Evolutionary conservation across 768 basidiomycete genomes (phyloP), one percentile per base, ranked within the genome.

Genomic region (Paxillus ammoniavirescens): DNA sequence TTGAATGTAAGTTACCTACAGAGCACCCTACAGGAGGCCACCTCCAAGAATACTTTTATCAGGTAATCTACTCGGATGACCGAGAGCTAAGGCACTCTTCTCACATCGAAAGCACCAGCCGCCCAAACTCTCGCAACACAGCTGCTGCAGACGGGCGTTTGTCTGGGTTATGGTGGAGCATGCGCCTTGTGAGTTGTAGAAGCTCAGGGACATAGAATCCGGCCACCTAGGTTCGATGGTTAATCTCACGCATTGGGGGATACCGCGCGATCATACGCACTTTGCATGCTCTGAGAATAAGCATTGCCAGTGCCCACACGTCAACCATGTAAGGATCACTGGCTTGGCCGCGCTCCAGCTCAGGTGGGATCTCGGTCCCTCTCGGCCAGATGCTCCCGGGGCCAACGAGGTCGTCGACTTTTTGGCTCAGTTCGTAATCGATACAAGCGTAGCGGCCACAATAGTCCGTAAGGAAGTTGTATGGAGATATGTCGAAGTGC

Each of bases 401-500:
- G 47, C 63, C 60, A 18, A 66, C 52, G 4, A 63, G 42, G 37
- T 66, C 68, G 45, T 79, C 73, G 63, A 82, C 83, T 43, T 75
- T 76, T 17, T 77, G 80, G 62, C 86, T 87, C 13, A 80, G 65
- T 65, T 90, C 87, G 58, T 81, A 90, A 65, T 91, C 89, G 55
- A 89, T 90, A 61, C 78, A 89, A 0, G 86, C 86, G 65, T 82
- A 90, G 46, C 73, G 78, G 10, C 84, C 83, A 38, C 76, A 65
- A 61, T 80, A 81, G 65, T 90, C 79, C 15, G 86, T 84, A 49
- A 91, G 70, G 47, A 90, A 71, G 62, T 91, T 91, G 55, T 78
- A 77, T 35, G 84, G 60, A 9, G 86, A 88, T 43, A 90, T 84
- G 63, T 91, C 89, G 40, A 90, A 73, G 65, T 91, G 88, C 6